Conservation (phyloP, 331 rosid genomes). For the Dryas integrifolia region DNA sequence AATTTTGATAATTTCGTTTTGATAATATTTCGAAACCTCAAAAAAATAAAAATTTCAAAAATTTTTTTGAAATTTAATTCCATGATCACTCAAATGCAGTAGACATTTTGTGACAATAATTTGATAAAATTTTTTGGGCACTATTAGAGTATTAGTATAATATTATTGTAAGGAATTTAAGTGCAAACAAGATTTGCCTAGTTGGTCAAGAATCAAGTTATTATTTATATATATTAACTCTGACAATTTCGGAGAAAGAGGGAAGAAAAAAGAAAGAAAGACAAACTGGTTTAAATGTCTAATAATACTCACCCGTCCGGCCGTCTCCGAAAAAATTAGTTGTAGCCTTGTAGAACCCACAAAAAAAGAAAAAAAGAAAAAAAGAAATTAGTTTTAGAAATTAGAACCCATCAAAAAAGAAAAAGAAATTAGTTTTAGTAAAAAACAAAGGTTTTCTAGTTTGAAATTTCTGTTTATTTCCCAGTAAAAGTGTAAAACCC, state of each 20-base stretch:
- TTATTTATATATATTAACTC: not conserved
- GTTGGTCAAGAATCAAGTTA: slow-evolving; percentile 8
- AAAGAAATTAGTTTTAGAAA: not conserved
- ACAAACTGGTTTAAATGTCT: too few species aligned
- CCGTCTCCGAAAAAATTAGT: too few species aligned
- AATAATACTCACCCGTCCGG: too few species aligned
- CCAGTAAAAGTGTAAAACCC: slow-evolving; percentile 6
- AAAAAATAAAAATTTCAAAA: too few species aligned
- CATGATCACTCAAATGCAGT: not conserved
- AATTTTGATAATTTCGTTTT: too few species aligned
- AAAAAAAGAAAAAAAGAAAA: not conserved
- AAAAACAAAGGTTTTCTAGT: too few species aligned
- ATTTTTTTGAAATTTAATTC: too few species aligned
- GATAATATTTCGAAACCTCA: too few species aligned
- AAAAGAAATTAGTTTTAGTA: not conserved
- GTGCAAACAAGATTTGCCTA: slow-evolving; percentile 6
- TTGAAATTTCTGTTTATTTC: slow-evolving; percentile 3
- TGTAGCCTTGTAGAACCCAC: too few species aligned
- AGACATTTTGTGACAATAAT: not conserved
- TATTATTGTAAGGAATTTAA: not conserved
- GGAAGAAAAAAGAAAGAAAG: not conserved
- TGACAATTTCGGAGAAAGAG: slow-evolving; percentile 6
- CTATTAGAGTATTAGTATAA: not conserved
- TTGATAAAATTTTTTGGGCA: too few species aligned
- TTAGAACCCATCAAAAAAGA: not conserved